Evolutionary conservation across 805 yeast species (phyloP).

Genomic region (Myxozyma kluyveri): DNA sequence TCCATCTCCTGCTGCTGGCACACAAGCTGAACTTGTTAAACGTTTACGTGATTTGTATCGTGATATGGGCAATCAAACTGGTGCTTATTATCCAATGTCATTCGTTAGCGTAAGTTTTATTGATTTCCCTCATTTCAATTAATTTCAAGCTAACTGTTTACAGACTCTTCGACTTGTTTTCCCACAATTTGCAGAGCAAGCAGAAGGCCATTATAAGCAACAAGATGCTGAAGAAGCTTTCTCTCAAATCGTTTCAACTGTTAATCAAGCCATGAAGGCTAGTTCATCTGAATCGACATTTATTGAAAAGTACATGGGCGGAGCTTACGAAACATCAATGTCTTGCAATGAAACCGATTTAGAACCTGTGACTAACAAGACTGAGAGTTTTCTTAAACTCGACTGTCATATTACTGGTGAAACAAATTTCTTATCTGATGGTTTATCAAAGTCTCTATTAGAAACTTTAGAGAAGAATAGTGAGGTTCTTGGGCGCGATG

Average conservation of each 20-base stretch:
- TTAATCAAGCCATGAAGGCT: constrained; percentile 21
- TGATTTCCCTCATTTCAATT: background rate
- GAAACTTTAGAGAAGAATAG: constrained; percentile 78
- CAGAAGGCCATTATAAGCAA: constrained; percentile 73
- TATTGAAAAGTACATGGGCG: constrained; percentile 57
- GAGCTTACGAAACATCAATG: constrained; percentile 61
- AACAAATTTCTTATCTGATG: constrained; percentile 87
- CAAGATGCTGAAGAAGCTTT: constrained; percentile 98
- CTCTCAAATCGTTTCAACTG: constrained; percentile 62
- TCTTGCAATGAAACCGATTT: constrained; percentile 59
- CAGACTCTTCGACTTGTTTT: constrained; percentile 51
- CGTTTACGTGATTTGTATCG: constrained; percentile 37
- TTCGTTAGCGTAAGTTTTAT: constrained; percentile 45
- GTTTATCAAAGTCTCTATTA: constrained; percentile 66
- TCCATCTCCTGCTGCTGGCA: constrained; percentile 1
- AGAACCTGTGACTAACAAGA: constrained; percentile 45
- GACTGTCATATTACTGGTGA: constrained; percentile 83
- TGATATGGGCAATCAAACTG: constrained; percentile 36
- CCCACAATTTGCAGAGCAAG: constrained; percentile 87
- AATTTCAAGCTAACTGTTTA: background rate
- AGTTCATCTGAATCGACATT: constrained; percentile 43
- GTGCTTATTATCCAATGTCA: constrained; percentile 63
- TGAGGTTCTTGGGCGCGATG: constrained; percentile 64
- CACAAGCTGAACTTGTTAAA: constrained; percentile 37
- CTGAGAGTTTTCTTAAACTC: constrained; percentile 66